These are phyloP conservation scores for Mycena citricolor DNA, from an alignment of 1,284 basidiomycete species.

Conservation along the genomic window DNA sequence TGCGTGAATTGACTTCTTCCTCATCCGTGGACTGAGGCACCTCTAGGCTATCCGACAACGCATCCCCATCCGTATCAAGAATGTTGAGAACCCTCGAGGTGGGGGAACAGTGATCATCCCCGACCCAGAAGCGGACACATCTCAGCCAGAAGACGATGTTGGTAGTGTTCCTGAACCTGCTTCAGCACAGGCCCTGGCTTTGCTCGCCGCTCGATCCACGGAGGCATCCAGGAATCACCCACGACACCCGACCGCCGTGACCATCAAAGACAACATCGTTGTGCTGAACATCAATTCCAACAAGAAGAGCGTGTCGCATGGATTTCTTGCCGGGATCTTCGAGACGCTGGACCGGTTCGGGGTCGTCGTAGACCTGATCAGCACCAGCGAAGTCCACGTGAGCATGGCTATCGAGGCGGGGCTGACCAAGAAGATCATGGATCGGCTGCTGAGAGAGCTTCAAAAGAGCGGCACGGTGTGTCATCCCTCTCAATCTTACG, in stretches of 20 bases:
- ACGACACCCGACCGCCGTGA: constrained; percentile 91
- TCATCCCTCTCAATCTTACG: constrained; percentile 5
- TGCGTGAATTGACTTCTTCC: constrained; percentile 35
- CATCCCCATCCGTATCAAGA: constrained; percentile 98
- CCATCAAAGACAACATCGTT: constrained; percentile 94
- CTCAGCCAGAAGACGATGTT: constrained; percentile 26
- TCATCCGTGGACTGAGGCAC: constrained; percentile 15
- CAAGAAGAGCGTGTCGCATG: constrained; percentile 94
- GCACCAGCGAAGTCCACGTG: constrained; percentile 96
- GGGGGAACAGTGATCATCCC: constrained; percentile 94
- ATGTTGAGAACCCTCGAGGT: constrained; percentile 91
- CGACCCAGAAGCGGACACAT: constrained; percentile 51
- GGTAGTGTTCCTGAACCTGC: constrained; percentile 26
- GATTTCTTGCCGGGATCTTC: constrained; percentile 95
- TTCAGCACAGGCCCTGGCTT: constrained; percentile 19
- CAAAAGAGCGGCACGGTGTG: constrained; percentile 76
- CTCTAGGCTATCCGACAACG: constrained; percentile 80
- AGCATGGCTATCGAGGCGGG: constrained; percentile 86
- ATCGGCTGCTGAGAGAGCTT: constrained; percentile 75
- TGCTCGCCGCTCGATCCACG: constrained; percentile 17
- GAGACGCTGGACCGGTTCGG: constrained; percentile 89
- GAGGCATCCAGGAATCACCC: constrained; percentile 39
- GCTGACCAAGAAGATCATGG: constrained; percentile 62
- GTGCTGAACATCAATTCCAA: constrained; percentile 97
- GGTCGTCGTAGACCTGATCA: constrained; percentile 95